Conservation (phyloP, 164 flowering plant species). For the Macadamia integrifolia region DNA sequence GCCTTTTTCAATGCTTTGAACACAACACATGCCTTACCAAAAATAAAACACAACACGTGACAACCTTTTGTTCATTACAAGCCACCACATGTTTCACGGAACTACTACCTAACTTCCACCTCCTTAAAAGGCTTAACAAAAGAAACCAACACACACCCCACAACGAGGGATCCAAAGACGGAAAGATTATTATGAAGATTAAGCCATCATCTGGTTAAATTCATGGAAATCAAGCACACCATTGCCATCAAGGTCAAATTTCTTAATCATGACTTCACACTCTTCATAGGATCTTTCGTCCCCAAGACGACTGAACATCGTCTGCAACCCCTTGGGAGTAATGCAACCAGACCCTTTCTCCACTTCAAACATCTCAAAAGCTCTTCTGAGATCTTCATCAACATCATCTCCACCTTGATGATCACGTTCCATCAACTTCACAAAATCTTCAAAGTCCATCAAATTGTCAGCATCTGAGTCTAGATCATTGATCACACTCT, state of each 20-base stretch:
- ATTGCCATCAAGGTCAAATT: slow-evolving; percentile 60
- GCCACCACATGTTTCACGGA: too few relatives aligned
- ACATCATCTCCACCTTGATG: slow-evolving; percentile 24
- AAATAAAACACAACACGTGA: too few relatives aligned
- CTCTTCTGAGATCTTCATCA: slow-evolving; percentile 48
- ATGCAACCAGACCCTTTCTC: slow-evolving; percentile 74
- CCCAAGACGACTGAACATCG: slow-evolving; percentile 52
- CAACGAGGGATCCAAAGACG: too few relatives aligned
- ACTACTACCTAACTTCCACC: too few relatives aligned
- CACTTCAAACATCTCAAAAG: slow-evolving; percentile 71
- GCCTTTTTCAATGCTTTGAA: too few relatives aligned
- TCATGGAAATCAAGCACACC: slow-evolving; percentile 73
- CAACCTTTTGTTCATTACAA: too few relatives aligned
- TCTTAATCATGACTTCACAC: slow-evolving; percentile 63
- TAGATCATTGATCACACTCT: slow-evolving; percentile 35
- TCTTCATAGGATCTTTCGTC: slow-evolving; percentile 49
- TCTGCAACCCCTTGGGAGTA: slow-evolving; percentile 65
- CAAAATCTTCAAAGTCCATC: slow-evolving; percentile 55
- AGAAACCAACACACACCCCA: too few relatives aligned
- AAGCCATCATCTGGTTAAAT: slow-evolving; percentile 69
- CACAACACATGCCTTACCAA: too few relatives aligned
- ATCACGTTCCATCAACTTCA: slow-evolving; percentile 32
- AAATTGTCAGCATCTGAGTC: slow-evolving; percentile 55
- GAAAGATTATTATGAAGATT: neutral
- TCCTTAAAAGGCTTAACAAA: too few relatives aligned